These are phyloP conservation scores for Schizopora paradoxa DNA, from an alignment of 1,284 basidiomycete species.

Conservation along the genomic window DNA sequence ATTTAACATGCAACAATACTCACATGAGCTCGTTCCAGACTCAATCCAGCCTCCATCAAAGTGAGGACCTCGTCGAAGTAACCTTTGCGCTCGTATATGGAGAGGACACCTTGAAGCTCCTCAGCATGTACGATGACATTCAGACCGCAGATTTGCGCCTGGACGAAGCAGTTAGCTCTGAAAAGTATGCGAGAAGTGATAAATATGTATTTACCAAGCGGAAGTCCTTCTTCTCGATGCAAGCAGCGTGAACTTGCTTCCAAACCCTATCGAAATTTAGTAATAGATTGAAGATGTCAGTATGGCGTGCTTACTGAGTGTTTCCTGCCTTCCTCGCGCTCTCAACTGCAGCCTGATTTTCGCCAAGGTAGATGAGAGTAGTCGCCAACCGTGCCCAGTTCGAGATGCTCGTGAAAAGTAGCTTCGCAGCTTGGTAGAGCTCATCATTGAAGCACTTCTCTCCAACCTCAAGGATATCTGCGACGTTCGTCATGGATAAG, in stretches of 20 bases:
- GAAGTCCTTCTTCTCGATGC: slow-evolving; percentile 97
- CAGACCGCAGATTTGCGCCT: slow-evolving; percentile 97
- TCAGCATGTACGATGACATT: slow-evolving; percentile 95
- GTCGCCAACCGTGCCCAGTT: slow-evolving; percentile 99
- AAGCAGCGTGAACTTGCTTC: slow-evolving; percentile 99
- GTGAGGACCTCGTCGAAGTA: slow-evolving; percentile 93
- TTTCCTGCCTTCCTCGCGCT: slow-evolving; percentile 98
- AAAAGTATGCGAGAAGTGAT: neutral
- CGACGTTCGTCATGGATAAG: slow-evolving; percentile 97
- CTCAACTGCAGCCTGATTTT: slow-evolving; percentile 97
- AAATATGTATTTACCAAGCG: slow-evolving; percentile 51
- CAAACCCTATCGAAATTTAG: slow-evolving; percentile 66
- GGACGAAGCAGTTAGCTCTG: slow-evolving; percentile 11
- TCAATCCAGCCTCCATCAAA: slow-evolving; percentile 91
- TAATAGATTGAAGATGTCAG: slow-evolving; percentile 10
- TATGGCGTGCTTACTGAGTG: slow-evolving; percentile 69
- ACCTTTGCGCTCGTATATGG: slow-evolving; percentile 86
- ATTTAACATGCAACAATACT: slow-evolving; percentile 26
- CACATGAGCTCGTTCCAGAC: slow-evolving; percentile 93
- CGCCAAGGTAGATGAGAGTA: slow-evolving; percentile 96
- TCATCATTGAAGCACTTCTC: slow-evolving; percentile 99
- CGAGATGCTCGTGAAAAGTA: slow-evolving; percentile 94
- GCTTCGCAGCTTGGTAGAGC: slow-evolving; percentile 94
- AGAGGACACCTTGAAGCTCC: slow-evolving; percentile 80
- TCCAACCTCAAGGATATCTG: slow-evolving; percentile 92